Conservation (phyloP, 306 rosid genomes). For the Rubus parviflorus region DNA sequence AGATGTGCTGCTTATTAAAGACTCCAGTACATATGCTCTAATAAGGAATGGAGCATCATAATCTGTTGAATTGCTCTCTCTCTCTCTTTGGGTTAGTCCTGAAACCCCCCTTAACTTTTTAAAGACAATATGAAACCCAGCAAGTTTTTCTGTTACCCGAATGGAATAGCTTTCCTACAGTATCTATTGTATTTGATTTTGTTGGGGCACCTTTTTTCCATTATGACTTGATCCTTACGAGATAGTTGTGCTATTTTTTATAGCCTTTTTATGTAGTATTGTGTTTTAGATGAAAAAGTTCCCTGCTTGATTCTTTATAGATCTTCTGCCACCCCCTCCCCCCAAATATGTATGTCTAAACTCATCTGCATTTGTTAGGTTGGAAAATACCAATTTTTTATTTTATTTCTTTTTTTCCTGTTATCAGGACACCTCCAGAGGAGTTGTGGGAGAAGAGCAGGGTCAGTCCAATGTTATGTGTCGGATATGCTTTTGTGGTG, state of each 20-base stretch:
- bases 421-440: constrained; percentile 65
- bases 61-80: neutral
- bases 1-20: neutral
- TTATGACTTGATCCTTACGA: neutral
- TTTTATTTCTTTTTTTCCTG: neutral
- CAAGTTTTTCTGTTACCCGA: neutral
- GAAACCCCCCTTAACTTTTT: neutral
- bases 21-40: neutral
- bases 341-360: neutral
- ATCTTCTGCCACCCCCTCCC: neutral
- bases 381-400: neutral
- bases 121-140: neutral
- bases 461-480: constrained; percentile 78
- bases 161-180: neutral
- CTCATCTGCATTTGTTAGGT: neutral
- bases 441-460: constrained; percentile 63
- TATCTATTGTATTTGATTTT: neutral
- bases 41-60: neutral
- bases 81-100: neutral
- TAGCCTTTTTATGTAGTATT: neutral
- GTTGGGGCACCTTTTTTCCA: neutral
- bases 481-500: constrained; percentile 88
- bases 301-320: neutral
- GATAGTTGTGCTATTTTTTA: neutral
- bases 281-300: neutral